A percentile compares a stretch with the other conserved stretches of the same genome.
phyloP scores from a whole-genome alignment of 345 rosid genomes.

The Limnanthes douglasii region DNA sequence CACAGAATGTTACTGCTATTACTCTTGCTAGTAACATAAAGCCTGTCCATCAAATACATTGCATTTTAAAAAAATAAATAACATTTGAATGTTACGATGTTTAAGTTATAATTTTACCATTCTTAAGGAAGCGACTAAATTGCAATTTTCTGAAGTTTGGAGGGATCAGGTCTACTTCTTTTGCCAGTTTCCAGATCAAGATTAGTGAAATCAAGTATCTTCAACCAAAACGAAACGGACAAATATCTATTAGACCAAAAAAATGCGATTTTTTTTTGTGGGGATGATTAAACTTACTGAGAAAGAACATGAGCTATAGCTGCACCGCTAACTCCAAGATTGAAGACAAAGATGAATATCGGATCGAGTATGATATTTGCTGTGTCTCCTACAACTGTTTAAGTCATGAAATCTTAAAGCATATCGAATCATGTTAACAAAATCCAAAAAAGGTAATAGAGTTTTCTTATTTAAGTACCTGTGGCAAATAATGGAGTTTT shows the following conservation, averaged over 20 bases:
- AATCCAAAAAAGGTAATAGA: background rate
- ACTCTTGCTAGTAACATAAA: conserved; percentile 49
- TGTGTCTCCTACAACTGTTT: conserved; percentile 56
- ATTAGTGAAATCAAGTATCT: conserved; percentile 71
- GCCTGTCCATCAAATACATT: no score
- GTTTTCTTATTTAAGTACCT: conserved; percentile 21
- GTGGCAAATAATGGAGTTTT: conserved; percentile 87
- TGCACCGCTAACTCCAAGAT: conserved; percentile 76
- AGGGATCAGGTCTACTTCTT: conserved; percentile 49
- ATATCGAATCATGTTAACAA: background rate
- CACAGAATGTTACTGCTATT: conserved; percentile 80
- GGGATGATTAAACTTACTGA: conserved; percentile 42
- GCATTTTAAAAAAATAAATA: no score
- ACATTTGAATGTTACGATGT: no score
- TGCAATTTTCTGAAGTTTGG: conserved; percentile 55
- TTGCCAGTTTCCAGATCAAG: conserved; percentile 40
- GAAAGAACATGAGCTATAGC: conserved; percentile 94
- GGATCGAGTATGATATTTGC: conserved; percentile 71
- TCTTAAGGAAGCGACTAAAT: conserved; percentile 58
- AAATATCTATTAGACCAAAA: no score
- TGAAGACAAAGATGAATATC: conserved; percentile 52
- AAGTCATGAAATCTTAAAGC: conserved; percentile 2
- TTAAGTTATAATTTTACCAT: no score
- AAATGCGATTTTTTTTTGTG: no score
- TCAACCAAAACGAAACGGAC: no score